phyloP scores from a whole-genome alignment of 768 basidiomycete species.

The Leccinellum luteum region DNA sequence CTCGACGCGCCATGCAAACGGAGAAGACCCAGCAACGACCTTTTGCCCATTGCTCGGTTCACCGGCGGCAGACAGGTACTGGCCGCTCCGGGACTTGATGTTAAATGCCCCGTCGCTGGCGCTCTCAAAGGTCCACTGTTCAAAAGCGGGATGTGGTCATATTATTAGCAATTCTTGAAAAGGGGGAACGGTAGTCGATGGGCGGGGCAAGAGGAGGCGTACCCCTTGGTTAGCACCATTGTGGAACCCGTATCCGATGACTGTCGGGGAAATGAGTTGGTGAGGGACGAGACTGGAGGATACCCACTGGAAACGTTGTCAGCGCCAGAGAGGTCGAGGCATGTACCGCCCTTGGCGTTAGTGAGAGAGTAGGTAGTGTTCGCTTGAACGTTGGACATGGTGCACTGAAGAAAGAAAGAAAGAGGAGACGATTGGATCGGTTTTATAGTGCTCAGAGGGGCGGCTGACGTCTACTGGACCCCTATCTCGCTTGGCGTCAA shows the following conservation, averaged over 20 bases:
- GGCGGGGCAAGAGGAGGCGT: conserved; percentile 1
- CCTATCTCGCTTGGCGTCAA: not conserved
- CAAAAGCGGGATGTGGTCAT: not conserved
- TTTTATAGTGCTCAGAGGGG: not conserved
- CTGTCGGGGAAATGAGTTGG: conserved; percentile 22
- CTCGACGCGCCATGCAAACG: conserved; percentile 51
- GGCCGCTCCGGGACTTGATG: conserved; percentile 42
- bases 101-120: conserved; percentile 31
- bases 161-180: not conserved
- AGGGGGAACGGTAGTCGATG: not conserved
- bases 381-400: conserved; percentile 28
- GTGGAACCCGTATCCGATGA: conserved; percentile 48
- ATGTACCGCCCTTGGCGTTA: conserved; percentile 52
- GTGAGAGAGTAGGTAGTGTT: conserved; percentile 44
- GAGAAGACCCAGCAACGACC: conserved; percentile 36
- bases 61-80: conserved; percentile 41
- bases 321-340: conserved; percentile 52
- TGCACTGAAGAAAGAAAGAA: not conserved
- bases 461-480: not conserved
- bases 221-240: conserved; percentile 50
- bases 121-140: conserved; percentile 46
- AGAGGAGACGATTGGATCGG: not conserved
- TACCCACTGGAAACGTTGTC: conserved; percentile 47
- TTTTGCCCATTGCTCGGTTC: conserved; percentile 35
- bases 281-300: not conserved